Conservation (phyloP, 2,329 filamentous ascomycete species). For the Aspergillus latus region DNA sequence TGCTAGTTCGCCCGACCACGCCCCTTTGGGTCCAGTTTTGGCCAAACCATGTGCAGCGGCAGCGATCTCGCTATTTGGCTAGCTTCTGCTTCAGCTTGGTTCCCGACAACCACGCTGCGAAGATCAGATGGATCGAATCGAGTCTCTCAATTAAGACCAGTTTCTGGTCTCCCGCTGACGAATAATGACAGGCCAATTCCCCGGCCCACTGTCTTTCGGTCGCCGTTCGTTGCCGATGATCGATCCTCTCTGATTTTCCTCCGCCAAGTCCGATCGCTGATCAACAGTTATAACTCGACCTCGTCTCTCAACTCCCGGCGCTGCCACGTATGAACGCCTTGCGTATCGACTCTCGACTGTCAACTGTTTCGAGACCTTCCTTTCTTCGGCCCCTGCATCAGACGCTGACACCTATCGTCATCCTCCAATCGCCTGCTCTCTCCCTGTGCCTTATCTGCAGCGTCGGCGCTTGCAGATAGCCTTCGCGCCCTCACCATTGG, state of each 20-base stretch:
- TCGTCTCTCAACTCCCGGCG: slow-evolving; percentile 3
- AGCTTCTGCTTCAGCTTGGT: neutral
- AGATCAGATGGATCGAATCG: neutral
- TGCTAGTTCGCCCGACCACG: slow-evolving; percentile 1
- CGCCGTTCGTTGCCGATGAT: neutral
- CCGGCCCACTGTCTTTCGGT: slow-evolving; percentile 3
- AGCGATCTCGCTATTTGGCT: slow-evolving; percentile 9
- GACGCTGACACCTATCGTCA: slow-evolving; percentile 20
- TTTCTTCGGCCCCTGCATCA: slow-evolving; percentile 17
- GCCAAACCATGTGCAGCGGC: slow-evolving; percentile 10
- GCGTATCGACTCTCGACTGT: slow-evolving; percentile 7
- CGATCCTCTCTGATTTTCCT: slow-evolving; percentile 1
- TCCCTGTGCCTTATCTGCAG: slow-evolving; percentile 16
- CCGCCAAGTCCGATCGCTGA: neutral
- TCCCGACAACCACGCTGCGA: neutral
- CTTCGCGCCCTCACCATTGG: slow-evolving; percentile 20
- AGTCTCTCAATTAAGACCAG: neutral
- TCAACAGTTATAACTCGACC: slow-evolving; percentile 8
- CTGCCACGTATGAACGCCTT: slow-evolving; percentile 16
- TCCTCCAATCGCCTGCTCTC: slow-evolving; percentile 13
- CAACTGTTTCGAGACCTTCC: slow-evolving; percentile 15
- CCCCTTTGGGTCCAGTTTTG: slow-evolving; percentile 7
- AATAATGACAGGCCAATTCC: slow-evolving; percentile 3
- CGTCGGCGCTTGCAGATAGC: slow-evolving; percentile 24
- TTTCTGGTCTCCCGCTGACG: neutral